Percentiles rank a stretch among this genome's conserved stretches.
These are phyloP conservation scores for Toxoplasma gondii DNA, from an alignment of 169 alveolate genomes.

Conservation along the genomic window DNA sequence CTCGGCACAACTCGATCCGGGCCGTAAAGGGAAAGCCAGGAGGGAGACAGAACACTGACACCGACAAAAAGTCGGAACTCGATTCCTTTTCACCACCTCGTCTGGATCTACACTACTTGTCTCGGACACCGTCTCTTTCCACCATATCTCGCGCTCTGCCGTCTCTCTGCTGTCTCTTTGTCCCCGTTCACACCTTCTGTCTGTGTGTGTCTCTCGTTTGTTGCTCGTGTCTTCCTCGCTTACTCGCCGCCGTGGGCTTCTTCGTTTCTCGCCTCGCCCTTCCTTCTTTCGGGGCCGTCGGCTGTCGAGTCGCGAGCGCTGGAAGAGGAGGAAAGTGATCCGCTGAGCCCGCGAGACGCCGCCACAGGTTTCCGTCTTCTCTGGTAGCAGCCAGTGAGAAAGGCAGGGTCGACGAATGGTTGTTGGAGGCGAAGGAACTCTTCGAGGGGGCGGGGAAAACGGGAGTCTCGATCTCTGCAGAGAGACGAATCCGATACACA, in stretches of 20 bases:
- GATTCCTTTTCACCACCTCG: no score
- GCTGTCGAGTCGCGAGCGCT: neutral
- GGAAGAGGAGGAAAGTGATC: neutral
- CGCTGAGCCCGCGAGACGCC: neutral
- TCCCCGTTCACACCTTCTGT: neutral
- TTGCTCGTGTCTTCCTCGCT: neutral
- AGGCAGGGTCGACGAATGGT: constrained; percentile 2
- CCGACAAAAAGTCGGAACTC: no score
- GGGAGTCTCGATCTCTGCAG: constrained; percentile 18
- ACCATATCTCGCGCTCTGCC: no score
- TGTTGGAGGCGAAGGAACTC: constrained; percentile 33
- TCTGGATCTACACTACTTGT: no score
- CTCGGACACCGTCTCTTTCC: no score
- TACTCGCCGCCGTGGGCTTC: neutral
- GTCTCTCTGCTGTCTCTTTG: neutral
- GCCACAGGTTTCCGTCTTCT: neutral
- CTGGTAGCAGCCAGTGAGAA: neutral
- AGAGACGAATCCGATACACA: neutral
- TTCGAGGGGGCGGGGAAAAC: neutral
- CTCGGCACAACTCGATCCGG: no score
- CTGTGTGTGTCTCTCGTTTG: no score
- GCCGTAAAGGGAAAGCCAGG: no score
- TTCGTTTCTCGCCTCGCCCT: neutral
- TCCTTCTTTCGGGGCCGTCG: neutral
- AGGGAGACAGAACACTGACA: no score